Base-by-base conservation (phyloP, 2,329 filamentous ascomycete genomes). In the Fusarium vanettenii region DNA sequence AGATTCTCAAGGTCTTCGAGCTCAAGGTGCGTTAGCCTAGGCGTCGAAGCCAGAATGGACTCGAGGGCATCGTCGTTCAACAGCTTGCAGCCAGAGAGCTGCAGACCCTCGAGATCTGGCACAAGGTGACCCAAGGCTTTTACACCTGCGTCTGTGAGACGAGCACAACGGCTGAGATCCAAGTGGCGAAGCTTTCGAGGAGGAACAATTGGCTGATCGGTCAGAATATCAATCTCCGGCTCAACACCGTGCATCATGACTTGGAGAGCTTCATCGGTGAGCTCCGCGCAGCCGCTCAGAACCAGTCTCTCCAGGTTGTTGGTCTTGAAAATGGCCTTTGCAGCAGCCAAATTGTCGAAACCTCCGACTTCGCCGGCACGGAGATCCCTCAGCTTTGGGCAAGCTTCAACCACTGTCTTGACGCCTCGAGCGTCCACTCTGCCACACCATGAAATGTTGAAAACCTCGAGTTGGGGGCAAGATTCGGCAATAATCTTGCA, bases 391-490 rank as follows among this genome's bases (percentile, higher is more conserved):
- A 99, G 85, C 63, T 88, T 91, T 0, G 88, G 86, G 79, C 97
- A 98, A 3, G 89, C 89, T 69, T 93, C 87, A 1, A 98, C 85
- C 2, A 99, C 89, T 61, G 89, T 89, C 73, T 88, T 90, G 64
- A 98, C 85, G 6, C 95, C 95, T 14, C 89, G 87, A 10, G 94
- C 93, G 79, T 97, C 93, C 80, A 98, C 91, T 70, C 95, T 93
- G 75, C 92, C 92, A 85, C 97, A 99, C 95, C 96, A 98, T 0
- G 95, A 97, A 22, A 98, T 90, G 78, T 98, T 97, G 74, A 98
- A 88, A 65, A 90, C 88, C 82, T 97, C 92, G n/a, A 99, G 87
- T 59, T 92, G 91, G 2, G 92, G 91, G 78, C 96, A 98, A 43
- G 92, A 92, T 63, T 93, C 88, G 1, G 94, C 92, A 69, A 99